Evolutionary conservation across 352 stramenopile species (phyloP), one percentile per base, ranked within the genome.

Genomic region (Pythium oligandrum): DNA sequence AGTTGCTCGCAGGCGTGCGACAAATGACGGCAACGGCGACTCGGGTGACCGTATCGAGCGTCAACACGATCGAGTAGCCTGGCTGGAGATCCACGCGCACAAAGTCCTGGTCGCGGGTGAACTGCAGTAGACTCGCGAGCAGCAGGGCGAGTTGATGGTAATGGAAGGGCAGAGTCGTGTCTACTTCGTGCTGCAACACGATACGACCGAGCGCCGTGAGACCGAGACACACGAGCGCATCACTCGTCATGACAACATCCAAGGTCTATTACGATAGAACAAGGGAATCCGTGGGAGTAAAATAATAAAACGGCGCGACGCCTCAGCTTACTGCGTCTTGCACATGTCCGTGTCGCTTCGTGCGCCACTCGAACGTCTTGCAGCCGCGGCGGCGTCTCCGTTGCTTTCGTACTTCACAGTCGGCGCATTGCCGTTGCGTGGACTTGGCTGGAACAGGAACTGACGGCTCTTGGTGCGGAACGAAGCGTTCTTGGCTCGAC

Each of bases 101-200:
- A 36, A 71, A 80, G 2, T 58, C 37, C 51, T 77, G 63, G 3
- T 53, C 44, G 26, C 74, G 60, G 0, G 68, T 66, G 47, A 84
- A 88, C 48, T 88, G 70, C 26, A 84, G 61, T n/a, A 86, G 64
- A 36, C 72, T 86, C 43, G 74, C 73, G 4, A 88, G 57, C 17
- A 88, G 55, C 53, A 83, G 56, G 3, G 58, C 61, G 32, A 88
- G 70, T 43, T 73, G 71, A 11, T 59, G 31, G 51, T 69, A 75
- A 4, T 53, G 68, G 45, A 83, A 69, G 6, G 73, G 71, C 7
- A 84, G 60, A 34, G 70, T 58, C 10, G 61, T 63, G 40, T 78
- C 70, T 3, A 64, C 57, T 40, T 86, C 72, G 50, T 59, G 81
- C 36, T 79, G 65, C 40, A 88, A 30, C 12, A 88, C 56, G 8